These are phyloP conservation scores for Coemansia sp. DNA, from an alignment of 192 early-diverging fungal genomes.

Conservation along the genomic window DNA sequence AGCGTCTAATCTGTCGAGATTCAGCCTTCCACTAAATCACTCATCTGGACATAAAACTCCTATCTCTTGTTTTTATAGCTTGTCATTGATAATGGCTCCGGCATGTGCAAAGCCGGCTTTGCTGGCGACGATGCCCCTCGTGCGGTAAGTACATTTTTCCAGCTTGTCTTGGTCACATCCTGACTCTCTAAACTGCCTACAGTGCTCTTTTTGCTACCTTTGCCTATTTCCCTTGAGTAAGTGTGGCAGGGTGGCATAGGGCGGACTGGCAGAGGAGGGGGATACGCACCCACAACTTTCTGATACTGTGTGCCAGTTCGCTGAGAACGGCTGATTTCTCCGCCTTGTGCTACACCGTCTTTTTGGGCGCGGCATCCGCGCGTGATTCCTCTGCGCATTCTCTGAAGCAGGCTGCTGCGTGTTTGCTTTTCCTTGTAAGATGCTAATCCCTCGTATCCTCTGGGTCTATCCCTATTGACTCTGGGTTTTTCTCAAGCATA, in stretches of 20 bases:
- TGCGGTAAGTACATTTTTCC: slow-evolving; percentile 60
- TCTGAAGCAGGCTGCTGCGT: background rate
- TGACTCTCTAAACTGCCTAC: too few species aligned
- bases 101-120: slow-evolving; percentile 95
- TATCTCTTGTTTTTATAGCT: slow-evolving; percentile 47
- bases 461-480: slow-evolving; percentile 9
- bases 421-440: slow-evolving; percentile 3
- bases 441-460: slow-evolving; percentile 1
- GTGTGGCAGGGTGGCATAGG: background rate
- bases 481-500: slow-evolving; percentile 10
- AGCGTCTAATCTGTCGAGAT: slow-evolving; percentile 11
- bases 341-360: too few species aligned
- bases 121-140: slow-evolving; percentile 89
- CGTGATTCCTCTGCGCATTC: too few species aligned
- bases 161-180: too few species aligned
- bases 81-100: slow-evolving; percentile 92
- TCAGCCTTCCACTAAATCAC: slow-evolving; percentile 15
- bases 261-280: too few species aligned
- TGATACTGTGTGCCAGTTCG: too few species aligned
- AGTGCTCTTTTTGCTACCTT: background rate
- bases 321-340: too few species aligned
- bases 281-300: too few species aligned
- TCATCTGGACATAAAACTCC: slow-evolving; percentile 19
- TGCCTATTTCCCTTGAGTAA: background rate
- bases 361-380: too few species aligned